Percentiles rank a stretch among this genome's conserved stretches.
phyloP scores from a whole-genome alignment of 306 rosid genomes.

The Acacia confusa region DNA sequence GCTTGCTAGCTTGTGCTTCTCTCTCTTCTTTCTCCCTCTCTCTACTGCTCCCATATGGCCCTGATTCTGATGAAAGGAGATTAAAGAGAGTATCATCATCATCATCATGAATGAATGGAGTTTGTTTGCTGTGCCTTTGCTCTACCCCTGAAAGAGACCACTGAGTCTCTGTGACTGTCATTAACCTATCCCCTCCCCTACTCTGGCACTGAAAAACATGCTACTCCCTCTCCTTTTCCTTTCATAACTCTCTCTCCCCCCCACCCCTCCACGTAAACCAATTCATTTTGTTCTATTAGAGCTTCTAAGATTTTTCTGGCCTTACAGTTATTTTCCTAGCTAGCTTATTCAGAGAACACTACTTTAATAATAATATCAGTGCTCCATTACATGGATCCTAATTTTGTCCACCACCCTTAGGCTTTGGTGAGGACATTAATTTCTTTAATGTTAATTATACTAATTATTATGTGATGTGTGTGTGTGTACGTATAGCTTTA shows the following conservation, averaged over 20 bases:
- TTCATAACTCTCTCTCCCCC: neutral
- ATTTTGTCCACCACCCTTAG: neutral
- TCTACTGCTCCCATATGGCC: constrained; percentile 50
- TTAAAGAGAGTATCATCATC: constrained; percentile 34
- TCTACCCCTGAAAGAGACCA: constrained; percentile 64
- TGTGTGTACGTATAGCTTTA: no score
- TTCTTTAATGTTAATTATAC: constrained; percentile 36
- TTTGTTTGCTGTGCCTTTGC: constrained; percentile 55
- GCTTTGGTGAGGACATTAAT: neutral
- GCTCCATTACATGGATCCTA: neutral
- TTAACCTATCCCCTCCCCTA: constrained; percentile 52
- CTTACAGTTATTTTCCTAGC: neutral
- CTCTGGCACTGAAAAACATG: constrained; percentile 96
- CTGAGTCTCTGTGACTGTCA: constrained; percentile 59
- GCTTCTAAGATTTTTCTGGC: neutral
- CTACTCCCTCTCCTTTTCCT: constrained; percentile 5
- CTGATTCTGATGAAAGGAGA: constrained; percentile 61
- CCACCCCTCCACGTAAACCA: neutral
- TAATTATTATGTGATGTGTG: no score
- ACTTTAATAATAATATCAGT: no score
- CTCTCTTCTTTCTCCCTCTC: constrained; percentile 20
- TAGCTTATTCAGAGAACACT: neutral
- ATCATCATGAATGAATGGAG: constrained; percentile 42
- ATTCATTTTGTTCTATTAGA: constrained; percentile 9
- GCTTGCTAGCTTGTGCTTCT: constrained; percentile 21